phyloP scores from a whole-genome alignment of 176 grass and related monocot species.

The Tillandsia fasciculata region DNA sequence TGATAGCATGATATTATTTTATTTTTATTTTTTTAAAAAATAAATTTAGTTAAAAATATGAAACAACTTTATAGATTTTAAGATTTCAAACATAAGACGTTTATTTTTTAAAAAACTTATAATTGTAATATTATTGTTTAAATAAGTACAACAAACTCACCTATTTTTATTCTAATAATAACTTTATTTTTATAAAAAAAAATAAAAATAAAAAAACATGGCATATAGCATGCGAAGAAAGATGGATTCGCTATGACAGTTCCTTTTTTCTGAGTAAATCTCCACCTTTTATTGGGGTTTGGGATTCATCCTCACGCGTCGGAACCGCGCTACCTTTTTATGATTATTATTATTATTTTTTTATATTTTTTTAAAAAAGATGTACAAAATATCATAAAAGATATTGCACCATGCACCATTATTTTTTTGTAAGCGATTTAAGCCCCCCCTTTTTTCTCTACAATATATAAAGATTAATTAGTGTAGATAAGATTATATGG shows the following conservation, averaged over 20 bases:
- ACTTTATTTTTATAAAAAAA: too few species aligned
- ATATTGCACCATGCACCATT: slow-evolving; percentile 24
- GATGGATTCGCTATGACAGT: slow-evolving; percentile 28
- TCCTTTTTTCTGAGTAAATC: slow-evolving; percentile 35
- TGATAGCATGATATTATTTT: too few species aligned
- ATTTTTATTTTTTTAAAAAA: too few species aligned
- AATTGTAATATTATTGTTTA: too few species aligned
- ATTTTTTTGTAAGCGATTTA: slow-evolving; percentile 3
- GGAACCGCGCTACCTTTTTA: not conserved
- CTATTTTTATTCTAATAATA: too few species aligned
- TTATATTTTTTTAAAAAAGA: slow-evolving; percentile 23
- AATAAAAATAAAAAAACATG: not conserved
- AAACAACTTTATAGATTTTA: too few species aligned
- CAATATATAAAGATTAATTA: not conserved
- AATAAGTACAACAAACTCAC: too few species aligned
- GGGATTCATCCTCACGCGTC: slow-evolving; percentile 30
- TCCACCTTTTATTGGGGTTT: slow-evolving; percentile 60
- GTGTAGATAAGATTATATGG: slow-evolving; percentile 21
- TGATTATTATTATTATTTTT: slow-evolving; percentile 3
- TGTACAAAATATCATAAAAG: slow-evolving; percentile 28
- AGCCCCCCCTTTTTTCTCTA: not conserved
- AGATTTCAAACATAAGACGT: too few species aligned
- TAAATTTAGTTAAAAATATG: too few species aligned
- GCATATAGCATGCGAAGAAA: slow-evolving; percentile 57
- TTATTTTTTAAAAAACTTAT: too few species aligned